Conservation (phyloP, 768 basidiomycete species). For the Neoboletus magnificus region DNA sequence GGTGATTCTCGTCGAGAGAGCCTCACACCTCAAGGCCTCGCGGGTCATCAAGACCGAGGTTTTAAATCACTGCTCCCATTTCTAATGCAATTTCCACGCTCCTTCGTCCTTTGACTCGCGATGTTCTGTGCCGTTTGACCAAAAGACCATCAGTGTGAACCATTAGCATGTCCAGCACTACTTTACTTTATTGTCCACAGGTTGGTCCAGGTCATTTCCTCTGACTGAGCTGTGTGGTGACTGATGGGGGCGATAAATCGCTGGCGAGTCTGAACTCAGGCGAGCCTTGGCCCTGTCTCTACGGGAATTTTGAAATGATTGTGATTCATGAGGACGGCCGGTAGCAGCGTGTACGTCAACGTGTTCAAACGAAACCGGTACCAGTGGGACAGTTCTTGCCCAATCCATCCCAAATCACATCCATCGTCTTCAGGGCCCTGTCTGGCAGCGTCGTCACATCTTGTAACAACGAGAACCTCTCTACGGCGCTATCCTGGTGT, state of each 20-base stretch:
- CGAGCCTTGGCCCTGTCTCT: background rate
- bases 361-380: conserved; percentile 10
- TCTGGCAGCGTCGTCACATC: background rate
- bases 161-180: too few relatives aligned
- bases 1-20: background rate
- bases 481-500: conserved; percentile 1
- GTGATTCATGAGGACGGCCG: too few relatives aligned
- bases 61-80: background rate
- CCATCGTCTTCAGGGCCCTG: background rate
- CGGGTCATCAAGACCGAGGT: background rate
- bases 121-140: background rate
- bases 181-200: background rate
- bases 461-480: conserved; percentile 4
- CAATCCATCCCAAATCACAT: background rate
- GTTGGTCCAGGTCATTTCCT: too few relatives aligned
- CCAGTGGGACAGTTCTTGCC: background rate
- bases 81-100: background rate
- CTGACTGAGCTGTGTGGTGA: background rate
- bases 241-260: background rate
- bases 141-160: background rate
- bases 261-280: background rate
- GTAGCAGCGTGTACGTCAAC: conserved; percentile 10
- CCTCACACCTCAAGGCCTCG: background rate
- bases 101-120: background rate
- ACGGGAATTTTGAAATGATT: background rate